Evolutionary conservation across 2,329 filamentous ascomycete species (phyloP), one percentile per base, ranked within the genome.

Genomic region (Fusarium paranaense): DNA sequence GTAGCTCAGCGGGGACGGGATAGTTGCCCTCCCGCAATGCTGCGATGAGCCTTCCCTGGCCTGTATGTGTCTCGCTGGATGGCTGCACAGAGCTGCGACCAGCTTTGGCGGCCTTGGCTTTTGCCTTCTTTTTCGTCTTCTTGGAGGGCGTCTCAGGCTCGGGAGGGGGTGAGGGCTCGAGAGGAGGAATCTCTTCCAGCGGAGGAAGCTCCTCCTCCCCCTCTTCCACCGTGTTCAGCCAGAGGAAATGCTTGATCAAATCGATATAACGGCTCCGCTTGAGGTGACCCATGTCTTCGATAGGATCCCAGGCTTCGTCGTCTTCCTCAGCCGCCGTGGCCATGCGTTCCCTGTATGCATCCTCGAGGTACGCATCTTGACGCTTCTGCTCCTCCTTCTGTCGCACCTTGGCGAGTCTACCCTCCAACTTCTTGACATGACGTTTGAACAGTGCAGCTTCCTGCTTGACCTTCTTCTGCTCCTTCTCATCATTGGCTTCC

Each of bases 161-260:
- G 3, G 47, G 47, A 13, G 47, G 27, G 16, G 27, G 18, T 18
- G 47, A 32, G 47, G 27, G 47, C 7, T 54, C 47, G 11, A 54
- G 47, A 20, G 47, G 27, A 52, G 27, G 47, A 5, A 54, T 30
- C 47, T 54, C 47, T 0, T 60, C 47, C 22, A 47, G 25, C 8
- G 42, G 22, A 47, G 42, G 47, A 33, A 54, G 47, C 6, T 54
- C 27, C 0, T 60, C 47, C 4, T 64, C 62, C 6, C 22, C 62
- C 5, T 27, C 20, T 3, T 63, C 42, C n/a, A 38, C 25, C 2
- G 42, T 32, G 2, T 78, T 66, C 67, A 80, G 71, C 79, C 78
- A 80, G 8, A 80, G 73, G 18, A 80, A 80, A 32, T 80, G 74
- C 56, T 73, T 78, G 40, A 80, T 79, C 67, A 80, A 56, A 13